These are phyloP conservation scores for Ilyonectria robusta DNA, from an alignment of 2,329 filamentous ascomycete genomes.

Conservation along the genomic window DNA sequence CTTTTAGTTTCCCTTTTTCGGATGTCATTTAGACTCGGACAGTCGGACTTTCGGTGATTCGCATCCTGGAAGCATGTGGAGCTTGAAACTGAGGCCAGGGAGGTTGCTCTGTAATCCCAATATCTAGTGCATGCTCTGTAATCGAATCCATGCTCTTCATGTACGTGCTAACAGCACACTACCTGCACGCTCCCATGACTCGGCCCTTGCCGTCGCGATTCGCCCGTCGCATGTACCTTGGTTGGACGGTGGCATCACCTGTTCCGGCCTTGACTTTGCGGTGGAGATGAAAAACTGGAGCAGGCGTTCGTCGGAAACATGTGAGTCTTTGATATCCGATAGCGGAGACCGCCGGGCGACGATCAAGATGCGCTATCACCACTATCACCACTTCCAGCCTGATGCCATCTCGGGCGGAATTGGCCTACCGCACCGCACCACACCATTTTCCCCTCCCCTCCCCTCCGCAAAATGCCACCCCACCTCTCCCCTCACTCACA, in stretches of 20 bases:
- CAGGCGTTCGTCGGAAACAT: conserved; percentile 6
- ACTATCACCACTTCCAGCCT: neutral
- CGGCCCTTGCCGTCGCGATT: neutral
- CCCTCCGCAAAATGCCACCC: conserved; percentile 4
- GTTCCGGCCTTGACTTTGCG: conserved; percentile 1
- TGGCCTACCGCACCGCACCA: conserved; percentile 4
- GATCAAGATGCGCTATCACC: neutral
- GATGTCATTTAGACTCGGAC: too few species aligned
- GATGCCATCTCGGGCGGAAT: neutral
- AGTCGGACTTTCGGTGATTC: neutral
- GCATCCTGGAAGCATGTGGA: neutral
- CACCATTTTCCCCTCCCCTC: neutral
- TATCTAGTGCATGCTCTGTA: neutral
- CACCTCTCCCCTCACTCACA: neutral
- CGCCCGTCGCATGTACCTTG: neutral
- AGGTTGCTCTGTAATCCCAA: too few species aligned
- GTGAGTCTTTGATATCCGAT: conserved; percentile 19
- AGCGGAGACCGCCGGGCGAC: conserved; percentile 21
- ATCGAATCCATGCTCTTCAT: neutral
- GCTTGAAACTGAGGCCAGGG: too few species aligned
- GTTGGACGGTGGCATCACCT: neutral
- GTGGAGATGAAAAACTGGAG: conserved; percentile 1
- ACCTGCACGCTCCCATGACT: neutral
- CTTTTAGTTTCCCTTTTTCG: too few species aligned
- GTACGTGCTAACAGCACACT: neutral